Conservation (phyloP, 352 stramenopile species). For the Thraustochytrium striatum region DNA sequence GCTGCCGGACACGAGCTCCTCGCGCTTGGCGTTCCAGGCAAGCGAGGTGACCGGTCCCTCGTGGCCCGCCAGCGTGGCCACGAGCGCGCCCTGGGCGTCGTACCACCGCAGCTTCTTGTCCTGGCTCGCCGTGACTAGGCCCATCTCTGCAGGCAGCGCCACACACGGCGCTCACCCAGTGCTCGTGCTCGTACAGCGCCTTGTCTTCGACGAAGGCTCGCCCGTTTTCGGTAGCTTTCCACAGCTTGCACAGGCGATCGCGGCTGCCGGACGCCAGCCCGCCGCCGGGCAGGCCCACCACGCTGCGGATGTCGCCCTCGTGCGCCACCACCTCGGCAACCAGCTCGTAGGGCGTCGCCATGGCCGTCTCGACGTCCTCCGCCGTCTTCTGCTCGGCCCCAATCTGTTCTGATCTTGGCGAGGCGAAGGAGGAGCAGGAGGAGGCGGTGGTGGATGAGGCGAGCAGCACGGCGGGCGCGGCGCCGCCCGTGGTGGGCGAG, state of each 20-base stretch:
- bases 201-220: background rate
- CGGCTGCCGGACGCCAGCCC: slow-evolving; percentile 17
- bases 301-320: slow-evolving; percentile 35
- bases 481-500: too few relatives aligned
- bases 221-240: background rate
- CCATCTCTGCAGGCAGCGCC: background rate
- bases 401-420: too few relatives aligned
- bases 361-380: too few relatives aligned
- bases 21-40: slow-evolving; percentile 35
- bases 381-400: too few relatives aligned
- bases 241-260: slow-evolving; percentile 24
- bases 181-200: slow-evolving; percentile 33
- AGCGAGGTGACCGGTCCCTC: slow-evolving; percentile 56
- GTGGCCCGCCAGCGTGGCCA: slow-evolving; percentile 53
- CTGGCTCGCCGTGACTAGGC: slow-evolving; percentile 30
- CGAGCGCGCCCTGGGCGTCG: slow-evolving; percentile 32
- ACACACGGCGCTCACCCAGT: slow-evolving; percentile 11
- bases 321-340: slow-evolving; percentile 29
- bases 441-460: too few relatives aligned
- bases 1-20: slow-evolving; percentile 54
- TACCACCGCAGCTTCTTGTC: slow-evolving; percentile 43
- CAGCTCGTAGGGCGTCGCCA: slow-evolving; percentile 29
- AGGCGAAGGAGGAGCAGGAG: too few relatives aligned
- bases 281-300: background rate
- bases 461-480: too few relatives aligned